These are phyloP conservation scores for Monosporozyma siamensis DNA, from an alignment of 805 yeast genomes.

Conservation along the genomic window DNA sequence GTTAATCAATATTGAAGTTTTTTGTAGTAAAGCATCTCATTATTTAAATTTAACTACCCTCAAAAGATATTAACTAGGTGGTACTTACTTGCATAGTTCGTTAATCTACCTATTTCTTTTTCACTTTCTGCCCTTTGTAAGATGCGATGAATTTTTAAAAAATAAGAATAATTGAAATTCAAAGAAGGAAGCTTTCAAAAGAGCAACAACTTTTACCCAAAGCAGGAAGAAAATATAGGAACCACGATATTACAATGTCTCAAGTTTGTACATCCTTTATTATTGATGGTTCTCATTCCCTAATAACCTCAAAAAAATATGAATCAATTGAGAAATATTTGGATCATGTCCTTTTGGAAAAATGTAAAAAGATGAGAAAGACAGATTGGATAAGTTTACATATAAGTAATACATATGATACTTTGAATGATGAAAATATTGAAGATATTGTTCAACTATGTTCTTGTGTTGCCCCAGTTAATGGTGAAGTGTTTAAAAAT, in stretches of 20 bases:
- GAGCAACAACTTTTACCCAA: neutral
- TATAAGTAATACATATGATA: conserved; percentile 13
- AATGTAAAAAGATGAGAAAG: conserved; percentile 22
- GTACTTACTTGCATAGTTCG: too few species aligned
- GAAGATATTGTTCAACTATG: conserved; percentile 16
- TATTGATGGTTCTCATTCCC: conserved; percentile 19
- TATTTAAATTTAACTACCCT: too few species aligned
- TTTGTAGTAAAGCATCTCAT: too few species aligned
- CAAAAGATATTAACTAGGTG: too few species aligned
- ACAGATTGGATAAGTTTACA: conserved; percentile 25
- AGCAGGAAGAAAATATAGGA: neutral
- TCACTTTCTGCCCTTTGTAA: too few species aligned
- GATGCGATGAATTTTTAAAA: too few species aligned
- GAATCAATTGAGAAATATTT: conserved; percentile 18
- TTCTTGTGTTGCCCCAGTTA: conserved; percentile 19
- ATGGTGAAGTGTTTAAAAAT: conserved; percentile 1
- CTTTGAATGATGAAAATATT: conserved; percentile 14
- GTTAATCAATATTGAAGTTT: too few species aligned
- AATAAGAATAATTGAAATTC: too few species aligned
- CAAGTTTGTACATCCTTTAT: conserved; percentile 23
- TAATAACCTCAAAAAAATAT: conserved; percentile 10
- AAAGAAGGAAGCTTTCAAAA: too few species aligned
- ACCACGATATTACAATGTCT: conserved; percentile 3
- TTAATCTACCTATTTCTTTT: too few species aligned
- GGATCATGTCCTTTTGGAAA: conserved; percentile 21